Evolutionary conservation across 1,139 yeast genomes (phyloP), one percentile per base, ranked within the genome.

Genomic region (Pichia kudriavzevii): DNA sequence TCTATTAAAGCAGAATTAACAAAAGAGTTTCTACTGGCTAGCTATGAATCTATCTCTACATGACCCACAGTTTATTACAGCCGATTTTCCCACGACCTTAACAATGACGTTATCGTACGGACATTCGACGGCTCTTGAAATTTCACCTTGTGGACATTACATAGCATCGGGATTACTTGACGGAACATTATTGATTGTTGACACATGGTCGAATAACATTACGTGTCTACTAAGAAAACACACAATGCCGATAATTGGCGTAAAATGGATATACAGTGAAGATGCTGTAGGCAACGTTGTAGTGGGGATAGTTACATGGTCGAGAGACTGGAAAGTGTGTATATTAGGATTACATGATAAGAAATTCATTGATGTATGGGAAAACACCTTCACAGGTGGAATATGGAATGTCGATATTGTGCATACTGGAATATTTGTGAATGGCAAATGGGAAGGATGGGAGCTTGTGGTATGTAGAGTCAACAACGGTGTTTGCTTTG

Each of bases 61-160:
- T 47, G 97, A 88, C 58, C 97, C 97, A 3, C 85, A 87, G 56
- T 78, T 94, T 5, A 87, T 88, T 25, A 80, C 94, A 11, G 88
- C 85, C 52, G 98, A 88, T 54, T 88, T 75, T 50, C 98, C 98
- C 0, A 95, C 88, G 46, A 70, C 81, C 2, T 68, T 85, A 18
- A 71, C 82, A 2, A 75, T 74, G 42, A 75, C 88, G 0, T 61
- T 85, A 32, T 55, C 73, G 43, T 66, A 70, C 57, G 85, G 93
- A 0, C 88, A 80, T 47, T 73, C 94, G 1, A 82, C 85, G 7
- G 74, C 77, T 36, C 68, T 88, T 31, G 75, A 73, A 50, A 84
- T 79, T 63, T 83, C 76, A 48, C 63, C 70, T 11, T 73, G 75
- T 35, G 97, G 97, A 4, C 95, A 85, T 54, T 88, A 88, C 52